A percentile compares a stretch with the other conserved stretches of the same genome.
Conservation (phyloP, 1,139 yeast genomes). For the Saccharomycopsis crataegensis region DNA sequence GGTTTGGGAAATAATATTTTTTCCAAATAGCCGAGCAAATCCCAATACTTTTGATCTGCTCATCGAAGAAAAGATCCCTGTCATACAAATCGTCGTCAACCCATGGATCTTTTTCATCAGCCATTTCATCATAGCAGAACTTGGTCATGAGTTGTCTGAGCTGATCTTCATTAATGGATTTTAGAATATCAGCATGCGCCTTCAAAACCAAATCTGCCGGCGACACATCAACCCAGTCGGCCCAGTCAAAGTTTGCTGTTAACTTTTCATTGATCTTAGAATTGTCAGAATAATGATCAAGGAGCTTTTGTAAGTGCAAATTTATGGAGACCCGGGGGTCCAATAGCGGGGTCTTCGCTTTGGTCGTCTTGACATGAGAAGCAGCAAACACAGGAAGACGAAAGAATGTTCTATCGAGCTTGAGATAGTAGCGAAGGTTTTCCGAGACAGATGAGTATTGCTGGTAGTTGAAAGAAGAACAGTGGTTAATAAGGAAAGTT, state of each 20-base stretch:
- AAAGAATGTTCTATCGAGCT: conserved; percentile 15
- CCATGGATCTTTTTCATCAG: conserved; percentile 24
- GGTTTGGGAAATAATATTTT: conserved; percentile 22
- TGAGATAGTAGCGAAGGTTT: conserved; percentile 13
- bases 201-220: conserved; percentile 24
- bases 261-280: conserved; percentile 14
- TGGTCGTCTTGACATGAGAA: conserved; percentile 1
- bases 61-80: conserved; percentile 21
- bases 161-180: conserved; percentile 17
- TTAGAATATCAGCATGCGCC: conserved; percentile 20
- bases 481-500: neutral
- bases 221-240: conserved; percentile 26
- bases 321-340: conserved; percentile 18
- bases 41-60: conserved; percentile 25
- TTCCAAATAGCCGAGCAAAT: conserved; percentile 26
- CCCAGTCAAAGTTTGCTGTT: conserved; percentile 25
- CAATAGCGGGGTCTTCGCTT: conserved; percentile 4
- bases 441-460: conserved; percentile 7
- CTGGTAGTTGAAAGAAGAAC: conserved; percentile 9
- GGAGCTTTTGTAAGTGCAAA: conserved; percentile 4
- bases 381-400: conserved; percentile 15
- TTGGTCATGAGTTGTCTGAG: conserved; percentile 19
- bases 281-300: neutral
- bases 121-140: conserved; percentile 23
- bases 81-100: conserved; percentile 21